A percentile compares a stretch with the other conserved stretches of the same genome.
Conservation (phyloP, 768 basidiomycete genomes). For the Hortiboletus flavorubellus region DNA sequence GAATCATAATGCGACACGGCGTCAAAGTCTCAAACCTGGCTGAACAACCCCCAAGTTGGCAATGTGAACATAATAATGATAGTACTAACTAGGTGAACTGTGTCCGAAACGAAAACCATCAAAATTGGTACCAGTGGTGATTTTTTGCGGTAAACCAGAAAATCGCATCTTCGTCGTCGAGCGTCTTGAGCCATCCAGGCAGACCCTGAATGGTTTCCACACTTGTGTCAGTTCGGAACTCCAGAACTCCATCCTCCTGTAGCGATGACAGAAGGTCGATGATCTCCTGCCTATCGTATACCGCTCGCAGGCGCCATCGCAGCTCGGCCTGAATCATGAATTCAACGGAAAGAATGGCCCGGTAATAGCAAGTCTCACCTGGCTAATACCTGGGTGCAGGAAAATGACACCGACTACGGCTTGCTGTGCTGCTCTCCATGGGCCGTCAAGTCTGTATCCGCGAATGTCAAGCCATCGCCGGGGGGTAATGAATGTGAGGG, state of each 20-base stretch:
- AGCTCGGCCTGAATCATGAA: constrained; percentile 52
- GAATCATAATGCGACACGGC: neutral
- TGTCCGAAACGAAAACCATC: neutral
- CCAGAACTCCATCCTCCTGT: constrained; percentile 48
- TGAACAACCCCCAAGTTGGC: neutral
- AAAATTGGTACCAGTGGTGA: constrained; percentile 68
- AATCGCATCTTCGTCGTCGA: constrained; percentile 49
- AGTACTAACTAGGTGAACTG: neutral
- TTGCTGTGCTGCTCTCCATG: constrained; percentile 70
- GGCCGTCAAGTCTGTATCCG: constrained; percentile 56
- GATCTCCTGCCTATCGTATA: constrained; percentile 76
- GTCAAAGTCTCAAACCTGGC: neutral
- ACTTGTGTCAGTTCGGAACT: constrained; percentile 14
- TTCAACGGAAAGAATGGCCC: constrained; percentile 6
- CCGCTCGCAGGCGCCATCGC: constrained; percentile 63
- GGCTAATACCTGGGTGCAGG: constrained; percentile 69
- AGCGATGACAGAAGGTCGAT: constrained; percentile 58
- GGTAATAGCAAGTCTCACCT: constrained; percentile 42
- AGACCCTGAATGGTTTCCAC: constrained; percentile 8
- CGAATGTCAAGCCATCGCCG: constrained; percentile 75
- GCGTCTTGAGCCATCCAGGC: constrained; percentile 32
- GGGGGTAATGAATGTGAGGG: constrained; percentile 52
- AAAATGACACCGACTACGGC: constrained; percentile 65
- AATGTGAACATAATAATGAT: constrained; percentile 20
- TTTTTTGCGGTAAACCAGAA: constrained; percentile 57